Evolutionary conservation across 2,329 filamentous ascomycete species (phyloP), one percentile per base, ranked within the genome.

Genomic region (Aspergillus uvarum): DNA sequence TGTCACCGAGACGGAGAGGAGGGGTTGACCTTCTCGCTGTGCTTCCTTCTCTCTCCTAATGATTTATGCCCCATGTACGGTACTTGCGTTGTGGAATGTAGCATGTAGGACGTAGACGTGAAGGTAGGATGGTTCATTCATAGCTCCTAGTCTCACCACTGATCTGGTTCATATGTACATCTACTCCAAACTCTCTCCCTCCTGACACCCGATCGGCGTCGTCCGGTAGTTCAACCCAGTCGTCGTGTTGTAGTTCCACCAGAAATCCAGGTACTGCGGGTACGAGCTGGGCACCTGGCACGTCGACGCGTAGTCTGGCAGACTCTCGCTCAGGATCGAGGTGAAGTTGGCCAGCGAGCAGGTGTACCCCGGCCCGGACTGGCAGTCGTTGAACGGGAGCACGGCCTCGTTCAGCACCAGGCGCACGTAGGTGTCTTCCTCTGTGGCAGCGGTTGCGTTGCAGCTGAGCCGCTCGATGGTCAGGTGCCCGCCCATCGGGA

Each of bases 351-450:
- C 58, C 55, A 67, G 52, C n/a, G 65, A 56, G 47, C 62, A 66
- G 3, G 62, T 62, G 49, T 63, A 67, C 10, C 64, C 64, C 12
- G 65, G 64, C 16, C 65, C 65, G 2, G 55, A 57, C n/a, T 63
- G 61, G 38, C 64, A 66, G 12, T 47, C 53, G 11, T 55, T 57
- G 26, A 62, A 63, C 4, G 63, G 64, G 5, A 68, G 59, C 0
- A 69, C 66, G 3, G 64, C 67, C 51, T 69, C 65, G 24, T 69
- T 69, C 16, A 68, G 56, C 1, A 68, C 59, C 3, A 68, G 31
- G 5, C 66, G 65, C 3, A 68, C 65, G 16, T 65, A 69, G 11
- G 32, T 55, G 2, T 65, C 66, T 7, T 51, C 58, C 10, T 56
- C 38, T 2, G 65, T 60, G 8, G 62, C 21, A 0, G 56, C 60